These are phyloP conservation scores for Narthecium ossifragum DNA, from an alignment of 106 monocot genomes.

Conservation along the genomic window DNA sequence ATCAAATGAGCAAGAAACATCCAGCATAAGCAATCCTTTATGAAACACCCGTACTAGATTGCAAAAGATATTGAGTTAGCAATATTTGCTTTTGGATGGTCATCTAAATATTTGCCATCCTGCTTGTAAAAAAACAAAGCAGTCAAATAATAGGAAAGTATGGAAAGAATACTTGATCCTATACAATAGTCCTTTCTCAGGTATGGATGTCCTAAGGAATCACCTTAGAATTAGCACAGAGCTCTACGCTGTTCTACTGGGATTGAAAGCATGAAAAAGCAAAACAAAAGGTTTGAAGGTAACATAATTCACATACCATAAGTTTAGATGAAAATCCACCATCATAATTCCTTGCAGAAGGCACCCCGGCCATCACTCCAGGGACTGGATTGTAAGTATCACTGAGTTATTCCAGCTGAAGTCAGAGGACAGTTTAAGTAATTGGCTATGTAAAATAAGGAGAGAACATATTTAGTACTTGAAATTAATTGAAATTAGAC, in stretches of 20 bases:
- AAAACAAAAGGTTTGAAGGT: neutral
- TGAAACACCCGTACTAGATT: too few species aligned
- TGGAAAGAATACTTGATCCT: neutral
- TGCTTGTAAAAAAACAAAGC: too few species aligned
- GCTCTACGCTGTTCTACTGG: neutral
- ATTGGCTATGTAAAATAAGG: too few species aligned
- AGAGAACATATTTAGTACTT: too few species aligned
- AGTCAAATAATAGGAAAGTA: too few species aligned
- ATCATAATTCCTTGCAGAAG: slow-evolving; percentile 89
- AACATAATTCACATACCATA: slow-evolving; percentile 46
- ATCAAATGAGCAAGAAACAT: too few species aligned
- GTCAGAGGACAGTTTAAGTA: too few species aligned
- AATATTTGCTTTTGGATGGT: too few species aligned
- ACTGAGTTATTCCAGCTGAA: slow-evolving; percentile 21
- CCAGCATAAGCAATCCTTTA: too few species aligned
- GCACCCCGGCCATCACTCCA: slow-evolving; percentile 83
- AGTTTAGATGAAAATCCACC: slow-evolving; percentile 94
- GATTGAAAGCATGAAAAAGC: neutral
- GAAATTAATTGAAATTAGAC: too few species aligned
- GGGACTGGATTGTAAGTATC: slow-evolving; percentile 97
- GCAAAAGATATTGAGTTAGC: too few species aligned
- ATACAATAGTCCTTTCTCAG: neutral
- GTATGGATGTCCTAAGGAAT: neutral
- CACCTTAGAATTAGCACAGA: neutral
- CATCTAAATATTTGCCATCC: too few species aligned